phyloP scores from a whole-genome alignment of 306 rosid genomes.

The apple (Malus domestica) region DNA sequence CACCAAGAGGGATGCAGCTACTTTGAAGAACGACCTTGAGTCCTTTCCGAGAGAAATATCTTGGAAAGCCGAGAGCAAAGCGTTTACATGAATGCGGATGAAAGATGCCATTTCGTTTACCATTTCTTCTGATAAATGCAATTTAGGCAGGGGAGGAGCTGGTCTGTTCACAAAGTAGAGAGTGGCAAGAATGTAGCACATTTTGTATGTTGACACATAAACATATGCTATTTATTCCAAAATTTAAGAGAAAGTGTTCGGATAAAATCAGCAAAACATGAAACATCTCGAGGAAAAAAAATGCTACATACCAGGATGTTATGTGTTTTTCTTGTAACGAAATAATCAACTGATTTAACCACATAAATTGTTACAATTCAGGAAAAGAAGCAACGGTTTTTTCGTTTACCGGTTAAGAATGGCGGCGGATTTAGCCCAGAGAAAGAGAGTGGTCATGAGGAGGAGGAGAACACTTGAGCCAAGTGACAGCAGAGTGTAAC shows the following conservation, averaged over 20 bases:
- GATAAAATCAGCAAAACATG: not conserved
- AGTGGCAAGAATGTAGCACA: not conserved
- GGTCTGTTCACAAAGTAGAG: constrained; percentile 52
- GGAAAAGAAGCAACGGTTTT: not conserved
- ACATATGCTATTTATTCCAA: not conserved
- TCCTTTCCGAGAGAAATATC: constrained; percentile 70
- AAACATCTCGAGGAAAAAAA: not conserved
- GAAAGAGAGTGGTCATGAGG: constrained; percentile 70
- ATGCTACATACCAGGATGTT: not conserved
- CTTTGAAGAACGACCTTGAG: constrained; percentile 76
- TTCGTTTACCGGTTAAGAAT: constrained; percentile 71
- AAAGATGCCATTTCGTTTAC: constrained; percentile 55
- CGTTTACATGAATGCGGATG: constrained; percentile 46
- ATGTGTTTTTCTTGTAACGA: not conserved
- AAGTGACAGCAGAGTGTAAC: constrained; percentile 84
- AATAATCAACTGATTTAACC: not conserved
- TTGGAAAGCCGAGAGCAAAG: constrained; percentile 61
- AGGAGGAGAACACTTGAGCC: constrained; percentile 86
- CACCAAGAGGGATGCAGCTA: constrained; percentile 59
- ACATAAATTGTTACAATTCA: not conserved
- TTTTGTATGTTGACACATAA: not conserved
- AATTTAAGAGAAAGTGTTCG: not conserved
- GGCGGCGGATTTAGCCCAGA: constrained; percentile 96
- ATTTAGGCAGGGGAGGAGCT: constrained; percentile 82
- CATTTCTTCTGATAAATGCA: constrained; percentile 78